A percentile compares a stretch with the other conserved stretches of the same genome.
Evolutionary conservation across 2,329 filamentous ascomycete genomes (phyloP).

Genomic region (Aspergillus costaricaensis): DNA sequence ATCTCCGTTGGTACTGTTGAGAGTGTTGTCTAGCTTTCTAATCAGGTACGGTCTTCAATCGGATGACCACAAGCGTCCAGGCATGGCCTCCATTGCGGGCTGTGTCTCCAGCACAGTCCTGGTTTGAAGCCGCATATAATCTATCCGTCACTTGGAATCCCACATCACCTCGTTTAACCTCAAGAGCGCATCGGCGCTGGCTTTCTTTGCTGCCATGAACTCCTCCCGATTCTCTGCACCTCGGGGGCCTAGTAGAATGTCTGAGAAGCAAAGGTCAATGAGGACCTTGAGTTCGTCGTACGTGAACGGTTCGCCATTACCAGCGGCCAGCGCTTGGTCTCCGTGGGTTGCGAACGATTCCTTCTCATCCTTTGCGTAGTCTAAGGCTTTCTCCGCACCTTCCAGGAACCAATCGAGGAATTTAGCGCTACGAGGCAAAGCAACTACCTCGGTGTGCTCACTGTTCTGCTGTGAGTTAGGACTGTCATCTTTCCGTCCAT

Average conservation of each 20-base stretch:
- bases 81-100: not conserved
- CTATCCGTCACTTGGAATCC: constrained; percentile 37
- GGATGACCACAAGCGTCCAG: not conserved
- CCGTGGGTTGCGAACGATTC: constrained; percentile 40
- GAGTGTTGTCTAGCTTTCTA: not conserved
- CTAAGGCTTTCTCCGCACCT: constrained; percentile 47
- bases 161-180: constrained; percentile 51
- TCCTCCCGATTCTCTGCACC: constrained; percentile 48
- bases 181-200: constrained; percentile 47
- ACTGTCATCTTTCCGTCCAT: constrained; percentile 12
- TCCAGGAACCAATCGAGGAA: constrained; percentile 53
- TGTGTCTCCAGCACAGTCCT: not conserved
- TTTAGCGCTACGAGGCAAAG: constrained; percentile 47
- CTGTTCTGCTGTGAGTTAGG: constrained; percentile 7
- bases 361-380: constrained; percentile 49
- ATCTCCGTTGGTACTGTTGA: not conserved
- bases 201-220: constrained; percentile 49
- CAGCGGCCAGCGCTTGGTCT: constrained; percentile 36
- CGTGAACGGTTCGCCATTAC: constrained; percentile 46
- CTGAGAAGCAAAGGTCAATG: constrained; percentile 50
- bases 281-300: constrained; percentile 50
- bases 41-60: not conserved
- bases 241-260: constrained; percentile 44
- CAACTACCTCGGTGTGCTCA: constrained; percentile 37
- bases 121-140: not conserved